Evolutionary conservation across 129 eudicot genomes (phyloP), one percentile per base, ranked within the genome.

Genomic region (Pittosporum tobira): DNA sequence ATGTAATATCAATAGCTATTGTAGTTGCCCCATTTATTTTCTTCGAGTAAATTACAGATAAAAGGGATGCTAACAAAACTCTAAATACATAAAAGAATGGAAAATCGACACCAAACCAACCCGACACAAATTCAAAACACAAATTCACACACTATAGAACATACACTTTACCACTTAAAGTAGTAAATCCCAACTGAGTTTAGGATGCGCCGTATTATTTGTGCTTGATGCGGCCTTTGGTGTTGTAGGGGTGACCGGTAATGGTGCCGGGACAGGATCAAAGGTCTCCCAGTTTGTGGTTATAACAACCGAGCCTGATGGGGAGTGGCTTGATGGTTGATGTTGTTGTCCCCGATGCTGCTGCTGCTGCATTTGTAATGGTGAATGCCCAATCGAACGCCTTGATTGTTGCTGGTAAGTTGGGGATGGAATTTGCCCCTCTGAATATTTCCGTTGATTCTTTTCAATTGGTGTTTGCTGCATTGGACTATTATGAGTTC

Each of bases 271-370:
- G 1, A 73, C 27, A 15, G 87, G 72, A 59, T 90, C 97, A 59
- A 90, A 90, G 18, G 84, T 80, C 69, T 90, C 97, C 95, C 95
- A 90, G 44, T 90, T 78, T 7, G 97, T 85, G 14, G 97, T 85
- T 63, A 73, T 81, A 46, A 91, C 82, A 31, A 87, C 81, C 22
- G 78, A 56, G 26, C 76, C 79, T 3, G 94, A 75, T 47, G 73
- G 22, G 21, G 90, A 77, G 69, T 74, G 72, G 73, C 83, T 71
- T 19, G 83, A 56, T 6, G 71, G 67, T 34, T 51, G 80, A 45
- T 67, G 84, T 5, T 79, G 75, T 25, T 81, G 60, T 38, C n/a
- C n/a, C n/a, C n/a, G n/a, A n/a, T 59, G 70, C 27, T 47, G 20
- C 36, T 49, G 73, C 47, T 58, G 78, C 51, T 25, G 66, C 67